These are phyloP conservation scores for Xylariaceae sp. DNA, from an alignment of 2,329 filamentous ascomycete species.

Conservation along the genomic window DNA sequence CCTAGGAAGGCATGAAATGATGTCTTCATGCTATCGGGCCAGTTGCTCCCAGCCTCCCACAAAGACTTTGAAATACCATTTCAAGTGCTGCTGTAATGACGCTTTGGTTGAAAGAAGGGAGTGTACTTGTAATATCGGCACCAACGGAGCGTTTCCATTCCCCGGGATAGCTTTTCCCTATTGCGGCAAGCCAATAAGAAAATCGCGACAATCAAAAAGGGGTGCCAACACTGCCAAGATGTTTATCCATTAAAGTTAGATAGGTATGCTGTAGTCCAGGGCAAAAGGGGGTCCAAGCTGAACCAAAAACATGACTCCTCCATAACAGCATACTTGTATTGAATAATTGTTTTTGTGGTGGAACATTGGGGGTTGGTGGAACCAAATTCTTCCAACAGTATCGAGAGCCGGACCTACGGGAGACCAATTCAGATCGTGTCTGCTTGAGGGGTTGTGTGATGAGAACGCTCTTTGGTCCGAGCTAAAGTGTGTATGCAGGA, in stretches of 20 bases:
- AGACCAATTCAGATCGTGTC: neutral
- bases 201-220: constrained; percentile 7
- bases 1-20: no score
- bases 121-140: neutral
- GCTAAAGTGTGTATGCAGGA: neutral
- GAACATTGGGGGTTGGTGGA: neutral
- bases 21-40: no score
- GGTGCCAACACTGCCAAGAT: no score
- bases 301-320: constrained; percentile 13
- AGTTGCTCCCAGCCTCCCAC: no score
- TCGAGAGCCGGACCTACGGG: neutral
- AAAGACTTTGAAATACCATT: neutral
- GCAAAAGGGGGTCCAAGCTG: neutral
- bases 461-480: constrained; percentile 1
- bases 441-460: constrained; percentile 1
- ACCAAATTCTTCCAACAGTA: constrained; percentile 1
- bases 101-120: neutral
- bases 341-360: constrained; percentile 6
- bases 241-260: no score
- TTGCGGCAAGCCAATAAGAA: constrained; percentile 7
- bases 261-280: no score
- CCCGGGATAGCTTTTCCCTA: constrained; percentile 2
- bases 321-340: constrained; percentile 7
- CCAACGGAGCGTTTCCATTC: constrained; percentile 9
- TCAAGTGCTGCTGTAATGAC: neutral